Conservation (phyloP, 257 asterid genomes). For the Solanum microdontum region DNA sequence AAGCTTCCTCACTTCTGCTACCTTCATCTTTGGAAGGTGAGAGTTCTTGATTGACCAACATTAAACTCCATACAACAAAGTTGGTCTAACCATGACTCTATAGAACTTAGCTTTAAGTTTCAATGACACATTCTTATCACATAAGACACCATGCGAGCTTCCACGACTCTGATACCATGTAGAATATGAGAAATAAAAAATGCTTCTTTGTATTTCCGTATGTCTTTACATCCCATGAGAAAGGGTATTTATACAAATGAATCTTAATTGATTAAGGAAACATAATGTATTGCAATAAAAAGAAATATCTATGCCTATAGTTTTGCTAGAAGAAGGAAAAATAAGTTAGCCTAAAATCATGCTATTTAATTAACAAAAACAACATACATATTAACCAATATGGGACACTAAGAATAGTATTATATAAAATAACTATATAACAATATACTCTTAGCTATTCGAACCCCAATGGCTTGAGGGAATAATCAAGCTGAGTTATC, state of each 20-base stretch:
- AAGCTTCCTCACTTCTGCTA: not conserved
- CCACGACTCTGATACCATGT: not conserved
- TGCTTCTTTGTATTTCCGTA: not conserved
- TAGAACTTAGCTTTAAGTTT: not conserved
- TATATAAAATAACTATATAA: not conserved
- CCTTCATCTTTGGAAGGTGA: not conserved
- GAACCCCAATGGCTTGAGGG: not conserved
- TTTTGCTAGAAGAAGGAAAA: not conserved
- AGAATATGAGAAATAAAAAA: not conserved
- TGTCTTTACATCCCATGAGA: not conserved
- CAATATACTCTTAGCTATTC: not conserved
- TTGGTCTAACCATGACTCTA: not conserved
- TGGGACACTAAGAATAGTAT: not conserved
- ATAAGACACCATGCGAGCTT: not conserved
- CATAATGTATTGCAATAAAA: not conserved
- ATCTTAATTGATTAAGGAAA: not conserved
- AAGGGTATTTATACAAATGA: not conserved
- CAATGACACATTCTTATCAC: not conserved
- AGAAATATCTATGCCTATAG: not conserved
- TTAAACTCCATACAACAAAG: not conserved
- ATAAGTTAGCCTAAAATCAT: not conserved
- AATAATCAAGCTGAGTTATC: not conserved
- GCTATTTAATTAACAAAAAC: not conserved
- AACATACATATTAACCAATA: not conserved
- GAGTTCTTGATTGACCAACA: not conserved